Evolutionary conservation across 2,329 filamentous ascomycete genomes (phyloP).

Genomic region (Xylariomycetidae sp.): DNA sequence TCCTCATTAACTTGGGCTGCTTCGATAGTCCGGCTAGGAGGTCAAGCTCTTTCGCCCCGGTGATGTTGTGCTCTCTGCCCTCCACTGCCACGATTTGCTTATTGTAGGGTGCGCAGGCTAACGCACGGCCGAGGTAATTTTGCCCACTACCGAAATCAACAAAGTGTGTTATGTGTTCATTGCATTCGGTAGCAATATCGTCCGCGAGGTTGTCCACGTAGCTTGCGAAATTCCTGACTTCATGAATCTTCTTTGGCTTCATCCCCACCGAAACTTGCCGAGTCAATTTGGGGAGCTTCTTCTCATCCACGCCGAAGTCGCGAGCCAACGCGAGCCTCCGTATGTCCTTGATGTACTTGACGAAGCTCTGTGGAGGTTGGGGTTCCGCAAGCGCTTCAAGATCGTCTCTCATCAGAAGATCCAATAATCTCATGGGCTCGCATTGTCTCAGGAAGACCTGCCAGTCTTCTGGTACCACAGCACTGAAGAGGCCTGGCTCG

Average conservation of each 20-base stretch:
- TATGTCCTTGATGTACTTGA: slow-evolving; percentile 67
- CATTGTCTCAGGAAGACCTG: slow-evolving; percentile 66
- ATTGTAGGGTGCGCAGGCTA: slow-evolving; percentile 82
- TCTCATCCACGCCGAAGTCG: slow-evolving; percentile 42
- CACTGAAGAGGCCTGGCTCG: slow-evolving; percentile 74
- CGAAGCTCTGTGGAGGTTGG: slow-evolving; percentile 48
- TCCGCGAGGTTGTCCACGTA: slow-evolving; percentile 63
- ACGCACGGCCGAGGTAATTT: slow-evolving; percentile 85
- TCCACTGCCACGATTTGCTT: slow-evolving; percentile 87
- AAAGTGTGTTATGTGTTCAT: slow-evolving; percentile 68
- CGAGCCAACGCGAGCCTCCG: slow-evolving; percentile 63
- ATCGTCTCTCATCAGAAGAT: slow-evolving; percentile 76
- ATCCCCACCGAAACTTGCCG: slow-evolving; percentile 78
- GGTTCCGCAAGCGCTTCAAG: slow-evolving; percentile 37
- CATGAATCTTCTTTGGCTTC: slow-evolving; percentile 93
- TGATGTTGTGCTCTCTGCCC: slow-evolving; percentile 78
- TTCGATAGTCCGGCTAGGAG: slow-evolving; percentile 71
- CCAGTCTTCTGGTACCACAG: slow-evolving; percentile 75
- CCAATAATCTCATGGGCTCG: slow-evolving; percentile 69
- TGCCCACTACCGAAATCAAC: slow-evolving; percentile 96
- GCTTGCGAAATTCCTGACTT: slow-evolving; percentile 84
- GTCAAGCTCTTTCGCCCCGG: slow-evolving; percentile 78
- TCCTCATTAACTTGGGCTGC: slow-evolving; percentile 67
- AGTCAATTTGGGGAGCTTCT: slow-evolving; percentile 53
- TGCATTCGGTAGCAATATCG: slow-evolving; percentile 52